phyloP scores from a whole-genome alignment of 1,284 basidiomycete species.

The Inonotus obliquus region DNA sequence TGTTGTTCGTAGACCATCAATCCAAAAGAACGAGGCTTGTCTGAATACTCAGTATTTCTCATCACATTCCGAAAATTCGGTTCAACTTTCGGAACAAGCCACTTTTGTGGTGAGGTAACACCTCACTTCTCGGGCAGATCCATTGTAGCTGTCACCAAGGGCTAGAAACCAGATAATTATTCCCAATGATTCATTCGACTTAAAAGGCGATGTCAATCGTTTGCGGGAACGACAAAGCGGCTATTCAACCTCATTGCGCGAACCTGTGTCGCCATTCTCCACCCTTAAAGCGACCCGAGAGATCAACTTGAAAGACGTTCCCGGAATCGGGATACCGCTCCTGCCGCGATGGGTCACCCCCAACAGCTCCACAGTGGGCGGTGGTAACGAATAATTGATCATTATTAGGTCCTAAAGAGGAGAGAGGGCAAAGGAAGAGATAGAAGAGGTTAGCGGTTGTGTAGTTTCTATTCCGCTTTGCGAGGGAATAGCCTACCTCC shows the following conservation, averaged over 20 bases:
- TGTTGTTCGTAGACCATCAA: background rate
- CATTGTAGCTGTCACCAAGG: too few relatives aligned
- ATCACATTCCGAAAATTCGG: too few relatives aligned
- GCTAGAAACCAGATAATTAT: too few relatives aligned
- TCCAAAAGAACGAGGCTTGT: background rate
- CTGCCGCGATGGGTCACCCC: constrained; percentile 47
- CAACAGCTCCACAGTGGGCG: constrained; percentile 55
- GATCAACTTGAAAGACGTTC: constrained; percentile 56
- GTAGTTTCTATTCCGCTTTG: background rate
- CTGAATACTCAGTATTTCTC: background rate
- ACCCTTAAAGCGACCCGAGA: constrained; percentile 50
- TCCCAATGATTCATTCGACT: too few relatives aligned
- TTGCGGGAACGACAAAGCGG: background rate
- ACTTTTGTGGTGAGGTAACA: too few relatives aligned
- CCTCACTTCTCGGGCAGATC: too few relatives aligned
- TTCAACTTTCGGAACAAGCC: too few relatives aligned
- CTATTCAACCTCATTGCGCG: constrained; percentile 24
- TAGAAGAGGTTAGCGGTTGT: background rate
- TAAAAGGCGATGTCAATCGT: background rate
- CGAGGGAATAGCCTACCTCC: constrained; percentile 40
- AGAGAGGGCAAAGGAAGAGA: background rate
- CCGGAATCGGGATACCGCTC: constrained; percentile 56
- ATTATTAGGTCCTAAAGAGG: constrained; percentile 45
- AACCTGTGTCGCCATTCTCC: constrained; percentile 36
- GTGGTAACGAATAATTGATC: constrained; percentile 65